Evolutionary conservation across 2,329 filamentous ascomycete species (phyloP).

Genomic region (Beauveria bassiana): DNA sequence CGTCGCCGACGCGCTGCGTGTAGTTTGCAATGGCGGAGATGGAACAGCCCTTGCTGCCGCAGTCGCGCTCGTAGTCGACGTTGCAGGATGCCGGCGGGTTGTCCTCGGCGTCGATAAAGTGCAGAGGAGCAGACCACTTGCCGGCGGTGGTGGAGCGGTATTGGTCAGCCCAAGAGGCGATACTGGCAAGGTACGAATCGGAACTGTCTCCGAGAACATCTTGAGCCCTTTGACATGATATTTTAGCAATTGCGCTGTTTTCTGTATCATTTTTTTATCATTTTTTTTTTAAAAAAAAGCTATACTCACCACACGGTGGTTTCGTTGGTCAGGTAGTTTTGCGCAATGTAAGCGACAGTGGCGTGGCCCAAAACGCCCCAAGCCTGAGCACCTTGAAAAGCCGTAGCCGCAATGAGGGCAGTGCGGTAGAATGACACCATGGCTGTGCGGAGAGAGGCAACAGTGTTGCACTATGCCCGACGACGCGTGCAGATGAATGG

Average conservation of each 20-base stretch:
- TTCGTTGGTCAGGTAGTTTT: conserved; percentile 35
- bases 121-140: conserved; percentile 36
- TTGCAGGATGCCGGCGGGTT: conserved; percentile 21
- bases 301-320: conserved; percentile 23
- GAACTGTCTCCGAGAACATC: conserved; percentile 33
- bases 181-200: conserved; percentile 37
- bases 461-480: neutral
- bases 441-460: neutral
- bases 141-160: conserved; percentile 39
- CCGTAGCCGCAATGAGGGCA: conserved; percentile 11
- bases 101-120: conserved; percentile 46
- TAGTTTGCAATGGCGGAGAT: conserved; percentile 22
- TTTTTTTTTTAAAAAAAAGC: neutral
- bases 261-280: neutral
- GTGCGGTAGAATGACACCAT: conserved; percentile 6
- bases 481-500: neutral
- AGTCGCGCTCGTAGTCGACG: conserved; percentile 36
- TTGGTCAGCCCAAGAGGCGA: conserved; percentile 37
- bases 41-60: conserved; percentile 18
- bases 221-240: conserved; percentile 17
- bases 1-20: conserved; percentile 18
- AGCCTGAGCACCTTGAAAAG: conserved; percentile 19
- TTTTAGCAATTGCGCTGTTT: neutral
- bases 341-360: conserved; percentile 46
- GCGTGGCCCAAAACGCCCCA: conserved; percentile 42